Conservation (phyloP, 495 filamentous ascomycete species). For the Podospora pseudopauciseta region DNA sequence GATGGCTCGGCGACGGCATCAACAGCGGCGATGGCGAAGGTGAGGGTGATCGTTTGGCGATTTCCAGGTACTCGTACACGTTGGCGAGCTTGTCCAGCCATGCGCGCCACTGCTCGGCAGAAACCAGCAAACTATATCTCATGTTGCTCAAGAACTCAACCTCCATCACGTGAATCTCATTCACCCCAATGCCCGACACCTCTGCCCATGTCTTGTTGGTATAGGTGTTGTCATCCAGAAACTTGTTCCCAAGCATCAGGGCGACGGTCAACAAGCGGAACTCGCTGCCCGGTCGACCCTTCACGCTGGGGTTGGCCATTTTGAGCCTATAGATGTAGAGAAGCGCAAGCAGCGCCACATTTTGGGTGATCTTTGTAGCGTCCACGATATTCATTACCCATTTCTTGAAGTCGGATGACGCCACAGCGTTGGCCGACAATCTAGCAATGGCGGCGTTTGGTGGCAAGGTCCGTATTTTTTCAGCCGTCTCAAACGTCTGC, state of each 20-base stretch:
- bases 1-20: constrained; percentile 37
- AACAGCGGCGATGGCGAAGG: constrained; percentile 35
- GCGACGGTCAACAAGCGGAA: constrained; percentile 94
- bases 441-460: constrained; percentile 42
- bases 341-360: constrained; percentile 87
- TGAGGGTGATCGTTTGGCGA: constrained; percentile 34
- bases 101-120: constrained; percentile 74
- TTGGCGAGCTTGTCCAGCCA: constrained; percentile 79
- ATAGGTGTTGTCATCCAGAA: constrained; percentile 98
- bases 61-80: constrained; percentile 77
- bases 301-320: constrained; percentile 77
- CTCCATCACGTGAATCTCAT: constrained; percentile 98
- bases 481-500: constrained; percentile 66
- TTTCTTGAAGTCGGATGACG: constrained; percentile 79
- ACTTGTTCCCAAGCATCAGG: constrained; percentile 98
- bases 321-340: constrained; percentile 94
- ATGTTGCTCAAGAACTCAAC: constrained; percentile 99
- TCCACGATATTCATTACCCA: constrained; percentile 89
- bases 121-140: constrained; percentile 86
- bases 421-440: constrained; percentile 64
- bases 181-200: constrained; percentile 89
- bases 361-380: constrained; percentile 95
- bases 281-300: constrained; percentile 90
- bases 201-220: constrained; percentile 99
- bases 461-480: constrained; percentile 54